Evolutionary conservation across 257 asterid genomes (phyloP).

Genomic region (Solanum sejunctum): DNA sequence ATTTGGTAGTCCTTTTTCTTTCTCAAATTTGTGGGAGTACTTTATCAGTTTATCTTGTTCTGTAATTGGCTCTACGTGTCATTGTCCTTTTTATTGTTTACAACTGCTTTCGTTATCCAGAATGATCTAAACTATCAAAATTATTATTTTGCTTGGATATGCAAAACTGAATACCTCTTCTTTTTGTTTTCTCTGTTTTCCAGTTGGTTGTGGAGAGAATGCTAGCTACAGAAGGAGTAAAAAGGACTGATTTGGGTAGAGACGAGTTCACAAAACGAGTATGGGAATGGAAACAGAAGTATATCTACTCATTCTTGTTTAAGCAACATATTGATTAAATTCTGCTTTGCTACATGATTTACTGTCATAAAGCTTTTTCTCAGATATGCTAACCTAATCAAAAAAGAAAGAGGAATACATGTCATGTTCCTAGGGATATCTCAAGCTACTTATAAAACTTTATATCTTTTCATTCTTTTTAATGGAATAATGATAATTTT

Average conservation of each 20-base stretch:
- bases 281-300: slow-evolving; percentile 99
- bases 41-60: not conserved
- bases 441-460: not conserved
- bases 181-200: slow-evolving; percentile 3
- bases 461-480: not conserved
- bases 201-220: slow-evolving; percentile 98
- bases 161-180: not conserved
- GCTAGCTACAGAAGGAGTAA: slow-evolving; percentile 88
- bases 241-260: slow-evolving; percentile 80
- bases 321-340: not conserved
- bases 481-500: not conserved
- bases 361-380: not conserved
- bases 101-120: not conserved
- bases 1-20: not conserved
- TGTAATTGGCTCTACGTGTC: not conserved
- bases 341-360: not conserved
- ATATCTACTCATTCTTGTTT: slow-evolving; percentile 19
- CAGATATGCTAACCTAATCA: not conserved
- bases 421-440: not conserved
- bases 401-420: not conserved
- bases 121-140: not conserved
- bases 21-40: not conserved
- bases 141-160: not conserved
- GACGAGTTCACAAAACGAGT: slow-evolving; percentile 87
- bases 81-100: not conserved